Evolutionary conservation across 2,329 filamentous ascomycete species (phyloP).

Genomic region (Fusarium cyanostomum): DNA sequence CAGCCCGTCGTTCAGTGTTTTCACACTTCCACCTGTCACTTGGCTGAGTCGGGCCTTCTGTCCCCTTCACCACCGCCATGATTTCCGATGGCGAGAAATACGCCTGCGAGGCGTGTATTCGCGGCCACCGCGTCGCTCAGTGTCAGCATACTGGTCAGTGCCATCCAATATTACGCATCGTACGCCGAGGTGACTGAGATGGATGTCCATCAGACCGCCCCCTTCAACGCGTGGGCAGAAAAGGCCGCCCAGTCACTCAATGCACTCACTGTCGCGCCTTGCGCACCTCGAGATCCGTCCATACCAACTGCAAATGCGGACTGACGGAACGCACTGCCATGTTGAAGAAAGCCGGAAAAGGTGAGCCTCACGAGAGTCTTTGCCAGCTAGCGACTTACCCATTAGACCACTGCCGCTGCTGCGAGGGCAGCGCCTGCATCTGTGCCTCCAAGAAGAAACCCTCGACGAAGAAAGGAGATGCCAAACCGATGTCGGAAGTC

Average conservation of each 20-base stretch:
- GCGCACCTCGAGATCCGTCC: conserved; percentile 22
- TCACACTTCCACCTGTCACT: neutral
- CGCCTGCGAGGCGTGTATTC: conserved; percentile 28
- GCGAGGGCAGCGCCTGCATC: conserved; percentile 6
- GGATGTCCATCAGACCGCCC: conserved; percentile 15
- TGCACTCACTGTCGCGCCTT: conserved; percentile 25
- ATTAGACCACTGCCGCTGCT: conserved; percentile 14
- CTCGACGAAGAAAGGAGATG: neutral
- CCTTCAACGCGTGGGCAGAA: conserved; percentile 20
- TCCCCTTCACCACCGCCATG: neutral
- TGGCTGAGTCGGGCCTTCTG: no score
- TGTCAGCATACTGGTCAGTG: conserved; percentile 25
- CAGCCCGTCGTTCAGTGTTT: no score
- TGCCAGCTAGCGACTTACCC: neutral
- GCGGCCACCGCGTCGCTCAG: conserved; percentile 27
- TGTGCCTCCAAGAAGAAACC: conserved; percentile 12
- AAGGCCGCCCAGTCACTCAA: conserved; percentile 30
- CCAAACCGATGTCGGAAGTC: neutral
- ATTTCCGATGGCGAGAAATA: conserved; percentile 13
- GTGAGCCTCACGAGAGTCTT: neutral
- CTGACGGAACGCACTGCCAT: conserved; percentile 2
- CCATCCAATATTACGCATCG: neutral
- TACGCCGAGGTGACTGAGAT: neutral
- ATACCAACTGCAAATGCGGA: conserved; percentile 29
- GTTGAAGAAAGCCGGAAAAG: conserved; percentile 8